Percentiles rank a stretch among this genome's conserved stretches.
phyloP scores from a whole-genome alignment of 495 filamentous ascomycete genomes.

The Tuber calosporum region DNA sequence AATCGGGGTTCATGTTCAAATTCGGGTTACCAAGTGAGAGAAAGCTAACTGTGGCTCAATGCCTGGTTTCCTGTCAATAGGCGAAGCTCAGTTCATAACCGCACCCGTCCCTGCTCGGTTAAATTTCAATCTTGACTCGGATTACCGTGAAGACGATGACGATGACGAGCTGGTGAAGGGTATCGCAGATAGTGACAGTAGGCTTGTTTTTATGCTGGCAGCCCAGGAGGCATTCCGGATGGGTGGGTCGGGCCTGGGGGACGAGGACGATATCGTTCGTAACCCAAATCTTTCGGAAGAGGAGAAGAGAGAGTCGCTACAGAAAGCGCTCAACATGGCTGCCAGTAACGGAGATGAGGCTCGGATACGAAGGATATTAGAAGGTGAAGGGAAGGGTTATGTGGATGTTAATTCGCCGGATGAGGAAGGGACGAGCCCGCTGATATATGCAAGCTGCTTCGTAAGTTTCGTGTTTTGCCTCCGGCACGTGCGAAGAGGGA shows the following conservation, averaged over 20 bases:
- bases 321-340: constrained; percentile 87
- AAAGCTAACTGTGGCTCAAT: constrained; percentile 7
- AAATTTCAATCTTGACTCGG: constrained; percentile 63
- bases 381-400: constrained; percentile 65
- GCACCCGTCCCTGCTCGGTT: constrained; percentile 76
- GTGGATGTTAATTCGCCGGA: constrained; percentile 87
- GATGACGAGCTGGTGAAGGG: constrained; percentile 60
- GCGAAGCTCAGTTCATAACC: constrained; percentile 89
- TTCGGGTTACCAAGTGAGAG: neutral
- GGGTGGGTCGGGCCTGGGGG: constrained; percentile 60
- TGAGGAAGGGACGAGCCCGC: constrained; percentile 85
- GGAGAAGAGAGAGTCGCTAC: constrained; percentile 73
- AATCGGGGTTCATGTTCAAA: neutral
- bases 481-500: neutral
- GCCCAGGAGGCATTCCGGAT: constrained; percentile 77
- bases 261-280: constrained; percentile 69
- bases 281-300: constrained; percentile 65
- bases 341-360: constrained; percentile 92
- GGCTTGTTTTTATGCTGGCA: constrained; percentile 92
- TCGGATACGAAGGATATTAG: constrained; percentile 66
- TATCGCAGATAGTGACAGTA: constrained; percentile 72
- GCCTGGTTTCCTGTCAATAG: constrained; percentile 47
- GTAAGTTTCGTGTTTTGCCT: constrained; percentile 51
- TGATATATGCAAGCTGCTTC: constrained; percentile 99
- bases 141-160: constrained; percentile 62